A percentile compares a stretch with the other conserved stretches of the same genome.
Conservation (phyloP, 2,329 filamentous ascomycete genomes). For the Talaromyces sp. region DNA sequence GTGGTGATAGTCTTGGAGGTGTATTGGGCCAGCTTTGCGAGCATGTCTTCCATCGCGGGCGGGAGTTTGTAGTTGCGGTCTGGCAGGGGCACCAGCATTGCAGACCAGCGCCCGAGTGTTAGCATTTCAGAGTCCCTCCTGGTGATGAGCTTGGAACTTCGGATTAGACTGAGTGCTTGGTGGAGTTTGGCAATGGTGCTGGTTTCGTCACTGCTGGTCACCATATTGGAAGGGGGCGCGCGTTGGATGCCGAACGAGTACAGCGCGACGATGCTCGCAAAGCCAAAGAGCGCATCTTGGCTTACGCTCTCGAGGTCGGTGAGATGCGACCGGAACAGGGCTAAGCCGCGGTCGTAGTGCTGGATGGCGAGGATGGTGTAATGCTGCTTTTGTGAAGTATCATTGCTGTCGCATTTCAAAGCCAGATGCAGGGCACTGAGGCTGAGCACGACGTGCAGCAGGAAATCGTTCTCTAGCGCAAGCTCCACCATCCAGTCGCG, state of each 20-base stretch:
- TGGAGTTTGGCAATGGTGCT: conserved; percentile 4
- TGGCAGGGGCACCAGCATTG: conserved; percentile 3
- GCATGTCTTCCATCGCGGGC: conserved; percentile 4
- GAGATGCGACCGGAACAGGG: conserved; percentile 2
- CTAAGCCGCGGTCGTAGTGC: conserved; percentile 1
- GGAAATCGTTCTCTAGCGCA: conserved; percentile 5
- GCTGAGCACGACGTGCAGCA: conserved; percentile 7
- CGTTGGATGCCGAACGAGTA: conserved; percentile 9
- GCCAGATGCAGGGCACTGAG: conserved; percentile 7
- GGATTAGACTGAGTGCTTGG: conserved; percentile 5
- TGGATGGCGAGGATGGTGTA: conserved; percentile 6
- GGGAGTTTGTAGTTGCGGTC: background rate
- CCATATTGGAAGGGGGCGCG: background rate
- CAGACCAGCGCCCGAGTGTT: background rate
- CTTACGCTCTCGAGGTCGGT: background rate
- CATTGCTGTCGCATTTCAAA: background rate
- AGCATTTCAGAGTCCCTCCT: conserved; percentile 1
- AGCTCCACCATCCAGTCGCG: conserved; percentile 2
- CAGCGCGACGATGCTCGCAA: conserved; percentile 3
- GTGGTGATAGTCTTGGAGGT: background rate
- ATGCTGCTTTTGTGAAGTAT: background rate
- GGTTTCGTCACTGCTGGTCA: background rate
- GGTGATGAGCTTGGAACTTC: background rate
- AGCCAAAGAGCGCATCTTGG: conserved; percentile 4
- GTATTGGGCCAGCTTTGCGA: background rate